Percentiles rank a stretch among this genome's conserved stretches.
Conservation (phyloP, 768 basidiomycete genomes). For the Piloderma croceum region DNA sequence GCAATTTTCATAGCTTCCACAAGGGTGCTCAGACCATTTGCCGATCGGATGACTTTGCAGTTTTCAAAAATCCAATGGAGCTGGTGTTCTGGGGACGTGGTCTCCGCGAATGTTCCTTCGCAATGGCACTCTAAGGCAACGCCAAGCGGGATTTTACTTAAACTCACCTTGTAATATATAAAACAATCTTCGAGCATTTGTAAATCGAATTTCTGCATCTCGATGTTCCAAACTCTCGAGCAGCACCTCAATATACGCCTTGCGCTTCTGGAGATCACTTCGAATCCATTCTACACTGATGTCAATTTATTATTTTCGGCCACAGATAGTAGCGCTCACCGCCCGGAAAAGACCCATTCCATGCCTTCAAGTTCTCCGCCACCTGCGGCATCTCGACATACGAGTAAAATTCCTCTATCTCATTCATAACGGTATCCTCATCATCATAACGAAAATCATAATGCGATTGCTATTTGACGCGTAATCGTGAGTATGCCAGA, state of each 20-base stretch:
- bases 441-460: conserved; percentile 96
- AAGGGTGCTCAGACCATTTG: conserved; percentile 78
- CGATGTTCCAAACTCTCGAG: conserved; percentile 86
- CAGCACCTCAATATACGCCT: conserved; percentile 69
- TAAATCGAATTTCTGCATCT: conserved; percentile 78
- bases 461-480: conserved; percentile 59
- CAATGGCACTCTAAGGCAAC: conserved; percentile 1
- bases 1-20: conserved; percentile 89
- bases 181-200: conserved; percentile 79
- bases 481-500: not conserved
- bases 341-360: conserved; percentile 76
- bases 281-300: conserved; percentile 70
- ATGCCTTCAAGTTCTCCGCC: conserved; percentile 79
- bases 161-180: conserved; percentile 86
- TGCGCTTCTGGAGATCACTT: conserved; percentile 53
- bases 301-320: conserved; percentile 7
- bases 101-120: conserved; percentile 85
- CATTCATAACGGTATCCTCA: conserved; percentile 92
- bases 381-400: conserved; percentile 94
- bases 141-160: not conserved
- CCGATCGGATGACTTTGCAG: conserved; percentile 75
- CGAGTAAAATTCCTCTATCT: conserved; percentile 97
- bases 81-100: conserved; percentile 88
- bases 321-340: conserved; percentile 41
- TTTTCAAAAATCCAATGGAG: conserved; percentile 95